These are phyloP conservation scores for Spirogloea muscicola DNA, from an alignment of 139 green algal species.

Conservation along the genomic window DNA sequence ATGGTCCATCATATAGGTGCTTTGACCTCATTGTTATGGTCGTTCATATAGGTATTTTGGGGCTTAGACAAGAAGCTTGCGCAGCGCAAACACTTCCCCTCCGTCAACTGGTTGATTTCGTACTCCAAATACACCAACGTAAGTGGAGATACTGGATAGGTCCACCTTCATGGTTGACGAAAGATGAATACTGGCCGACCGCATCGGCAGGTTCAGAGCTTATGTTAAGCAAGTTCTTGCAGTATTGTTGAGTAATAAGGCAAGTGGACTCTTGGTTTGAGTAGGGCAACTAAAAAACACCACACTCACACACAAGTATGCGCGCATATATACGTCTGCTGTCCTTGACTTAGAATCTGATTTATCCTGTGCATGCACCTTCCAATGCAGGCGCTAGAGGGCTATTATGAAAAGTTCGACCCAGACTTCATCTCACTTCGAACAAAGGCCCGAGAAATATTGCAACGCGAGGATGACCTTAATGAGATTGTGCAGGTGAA, in stretches of 20 bases:
- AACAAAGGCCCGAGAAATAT: constrained; percentile 64
- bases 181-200: too few relatives aligned
- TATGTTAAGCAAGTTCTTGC: too few relatives aligned
- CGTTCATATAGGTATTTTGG: constrained; percentile 91
- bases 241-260: too few relatives aligned
- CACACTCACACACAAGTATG: too few relatives aligned
- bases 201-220: too few relatives aligned
- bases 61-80: constrained; percentile 99
- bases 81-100: constrained; percentile 99
- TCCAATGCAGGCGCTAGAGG: constrained; percentile 81
- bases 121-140: constrained; percentile 98
- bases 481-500: constrained; percentile 97
- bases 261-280: too few relatives aligned
- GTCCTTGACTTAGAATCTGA: too few relatives aligned
- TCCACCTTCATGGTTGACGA: too few relatives aligned
- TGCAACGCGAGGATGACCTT: constrained; percentile 99
- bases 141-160: too few relatives aligned
- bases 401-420: constrained; percentile 95
- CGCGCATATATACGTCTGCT: too few relatives aligned
- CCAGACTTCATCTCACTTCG: constrained; percentile 71
- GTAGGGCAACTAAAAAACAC: too few relatives aligned
- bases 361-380: too few relatives aligned
- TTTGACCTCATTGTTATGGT: constrained; percentile 20
- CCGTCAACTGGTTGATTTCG: constrained; percentile 99
- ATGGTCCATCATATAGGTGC: neutral